Evolutionary conservation across 768 basidiomycete species (phyloP), one percentile per base, ranked within the genome.

Genomic region (Suillus fuscotomentosus): DNA sequence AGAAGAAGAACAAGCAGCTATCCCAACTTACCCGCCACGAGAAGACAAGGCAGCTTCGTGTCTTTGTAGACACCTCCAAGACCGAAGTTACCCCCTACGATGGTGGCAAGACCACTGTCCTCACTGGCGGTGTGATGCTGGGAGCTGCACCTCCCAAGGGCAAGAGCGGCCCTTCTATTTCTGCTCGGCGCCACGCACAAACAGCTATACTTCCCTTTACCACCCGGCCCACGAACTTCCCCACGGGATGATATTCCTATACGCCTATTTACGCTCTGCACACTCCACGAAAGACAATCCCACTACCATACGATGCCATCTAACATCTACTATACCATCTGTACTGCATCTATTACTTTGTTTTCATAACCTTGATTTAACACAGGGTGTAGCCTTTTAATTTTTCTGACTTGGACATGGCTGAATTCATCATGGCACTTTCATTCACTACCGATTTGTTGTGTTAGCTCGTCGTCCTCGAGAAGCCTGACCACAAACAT

Each of bases 71-170:
- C 76, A 84, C 81, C 24, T 77, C 87, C 71, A 93, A 88, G 81
- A 92, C 78, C 60, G 89, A 90, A 51, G 89, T 93, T 67, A 93
- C 90, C 54, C 89, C 90, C 70, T 94, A 94, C 69, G 91, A 94
- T 69, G 91, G 91, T 63, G 92, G 92, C 67, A 92, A 92, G 83
- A 94, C 92, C 63, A 92, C 91, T 36, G 91, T 93, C 60, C 85
- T 94, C 69, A 92, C 91, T 2, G 92, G 92, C 63, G 92, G 91
- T 67, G 91, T 93, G 68, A 94, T 94, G 92, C 89, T 94, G 66
- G 91, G 91, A 55, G 77, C 17, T 31, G 27, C 78, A 67, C 70
- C 75, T 64, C 63, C 73, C 61, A 72, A 78, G 68, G 66, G 70
- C 70, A 71, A 72, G 72, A 71, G 76, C 63, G 27, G 41, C 17